Conservation (phyloP, 2,329 filamentous ascomycete species). For the Juglanconis sp. region DNA sequence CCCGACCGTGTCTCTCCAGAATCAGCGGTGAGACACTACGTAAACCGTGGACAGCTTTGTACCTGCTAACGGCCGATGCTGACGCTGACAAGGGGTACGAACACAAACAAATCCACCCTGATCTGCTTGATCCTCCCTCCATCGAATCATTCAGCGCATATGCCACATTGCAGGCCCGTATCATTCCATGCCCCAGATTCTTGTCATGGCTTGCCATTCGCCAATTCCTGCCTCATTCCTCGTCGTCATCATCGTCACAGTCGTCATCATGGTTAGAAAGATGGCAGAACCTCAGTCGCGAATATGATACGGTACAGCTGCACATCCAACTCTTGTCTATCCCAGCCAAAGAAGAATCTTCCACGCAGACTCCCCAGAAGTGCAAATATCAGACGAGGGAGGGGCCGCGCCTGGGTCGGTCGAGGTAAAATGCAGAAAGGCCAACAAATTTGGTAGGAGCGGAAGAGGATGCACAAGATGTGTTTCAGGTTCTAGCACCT, state of each 20-base stretch:
- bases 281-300: too few species aligned
- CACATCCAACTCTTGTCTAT: too few species aligned
- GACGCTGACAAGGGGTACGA: not conserved
- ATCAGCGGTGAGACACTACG: constrained; percentile 1
- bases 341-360: too few species aligned
- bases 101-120: not conserved
- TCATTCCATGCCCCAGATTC: constrained; percentile 1
- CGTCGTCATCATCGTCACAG: not conserved
- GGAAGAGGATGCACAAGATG: not conserved
- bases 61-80: constrained; percentile 6
- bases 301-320: too few species aligned
- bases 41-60: not conserved
- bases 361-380: too few species aligned
- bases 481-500: constrained; percentile 7
- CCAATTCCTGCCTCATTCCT: constrained; percentile 7
- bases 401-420: not conserved
- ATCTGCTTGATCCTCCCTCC: not conserved
- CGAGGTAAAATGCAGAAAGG: not conserved
- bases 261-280: not conserved
- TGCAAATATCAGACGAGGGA: too few species aligned
- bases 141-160: not conserved
- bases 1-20: not conserved
- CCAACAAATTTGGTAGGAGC: not conserved
- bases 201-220: constrained; percentile 5
- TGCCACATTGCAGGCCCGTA: not conserved